These are phyloP conservation scores for Solanum hybrid DNA, from an alignment of 305 asterid genomes.

Conservation along the genomic window DNA sequence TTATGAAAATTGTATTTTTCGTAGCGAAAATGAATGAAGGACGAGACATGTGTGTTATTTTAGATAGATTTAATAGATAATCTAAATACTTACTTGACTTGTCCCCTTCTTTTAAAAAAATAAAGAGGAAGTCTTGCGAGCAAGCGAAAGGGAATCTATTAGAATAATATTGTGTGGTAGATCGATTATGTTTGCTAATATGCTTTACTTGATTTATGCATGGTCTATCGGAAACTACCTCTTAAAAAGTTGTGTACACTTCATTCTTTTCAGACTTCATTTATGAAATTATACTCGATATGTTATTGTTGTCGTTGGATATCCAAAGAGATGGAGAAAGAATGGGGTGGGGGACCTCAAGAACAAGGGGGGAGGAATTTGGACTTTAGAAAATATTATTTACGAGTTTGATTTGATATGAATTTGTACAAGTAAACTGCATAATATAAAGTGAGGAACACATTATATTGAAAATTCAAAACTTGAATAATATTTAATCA, in stretches of 20 bases:
- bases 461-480: neutral
- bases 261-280: neutral
- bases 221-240: neutral
- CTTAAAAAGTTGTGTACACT: neutral
- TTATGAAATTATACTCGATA: neutral
- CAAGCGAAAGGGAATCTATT: neutral
- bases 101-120: accelerated
- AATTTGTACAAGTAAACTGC: neutral
- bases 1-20: neutral
- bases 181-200: neutral
- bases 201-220: neutral
- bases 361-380: neutral
- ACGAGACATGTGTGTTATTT: neutral
- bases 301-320: neutral
- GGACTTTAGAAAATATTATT: neutral
- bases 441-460: neutral
- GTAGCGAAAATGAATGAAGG: neutral
- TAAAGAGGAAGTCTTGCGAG: neutral
- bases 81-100: neutral
- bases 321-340: neutral
- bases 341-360: neutral
- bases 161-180: neutral
- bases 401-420: neutral
- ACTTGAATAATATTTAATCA: neutral
- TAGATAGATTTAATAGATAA: neutral